phyloP scores from a whole-genome alignment of 2,329 filamentous ascomycete species.

The Thielaviopsis musarum region DNA sequence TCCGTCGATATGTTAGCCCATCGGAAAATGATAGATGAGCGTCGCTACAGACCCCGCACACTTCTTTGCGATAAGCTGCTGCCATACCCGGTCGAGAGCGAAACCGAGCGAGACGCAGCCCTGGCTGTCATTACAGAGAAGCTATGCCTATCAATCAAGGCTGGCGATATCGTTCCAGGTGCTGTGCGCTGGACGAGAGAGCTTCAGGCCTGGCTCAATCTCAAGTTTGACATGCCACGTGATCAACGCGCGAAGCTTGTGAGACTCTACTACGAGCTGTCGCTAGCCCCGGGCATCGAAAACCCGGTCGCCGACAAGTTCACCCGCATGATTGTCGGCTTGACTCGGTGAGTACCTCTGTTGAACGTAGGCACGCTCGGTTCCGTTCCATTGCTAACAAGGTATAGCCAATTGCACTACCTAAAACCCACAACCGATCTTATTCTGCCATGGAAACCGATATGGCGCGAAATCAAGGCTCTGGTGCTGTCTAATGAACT shows the following conservation, averaged over 20 bases:
- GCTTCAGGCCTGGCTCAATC: slow-evolving; percentile 81
- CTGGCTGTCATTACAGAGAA: slow-evolving; percentile 81
- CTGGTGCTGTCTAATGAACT: slow-evolving; percentile 78
- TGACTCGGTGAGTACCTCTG: slow-evolving; percentile 60
- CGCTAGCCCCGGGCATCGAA: slow-evolving; percentile 79
- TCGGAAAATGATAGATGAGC: slow-evolving; percentile 1
- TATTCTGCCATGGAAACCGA: slow-evolving; percentile 78
- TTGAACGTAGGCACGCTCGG: background rate
- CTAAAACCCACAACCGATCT: slow-evolving; percentile 79
- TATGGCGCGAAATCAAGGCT: slow-evolving; percentile 84
- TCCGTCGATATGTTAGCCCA: background rate
- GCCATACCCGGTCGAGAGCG: slow-evolving; percentile 75
- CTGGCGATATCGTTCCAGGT: slow-evolving; percentile 85
- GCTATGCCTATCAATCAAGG: slow-evolving; percentile 78
- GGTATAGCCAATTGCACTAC: slow-evolving; percentile 42
- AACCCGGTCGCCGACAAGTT: slow-evolving; percentile 71
- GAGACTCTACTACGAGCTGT: slow-evolving; percentile 84
- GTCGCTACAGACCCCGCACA: slow-evolving; percentile 65
- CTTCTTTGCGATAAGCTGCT: slow-evolving; percentile 86
- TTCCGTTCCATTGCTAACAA: background rate
- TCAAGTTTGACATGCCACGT: slow-evolving; percentile 93
- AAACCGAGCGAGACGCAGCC: slow-evolving; percentile 58
- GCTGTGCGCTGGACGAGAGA: slow-evolving; percentile 95
- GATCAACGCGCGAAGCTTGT: slow-evolving; percentile 70
- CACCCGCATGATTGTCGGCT: slow-evolving; percentile 84